Percentiles rank a stretch among this genome's conserved stretches.
These are phyloP conservation scores for Pterula multifida DNA, from an alignment of 1,284 basidiomycete species.

Conservation along the genomic window DNA sequence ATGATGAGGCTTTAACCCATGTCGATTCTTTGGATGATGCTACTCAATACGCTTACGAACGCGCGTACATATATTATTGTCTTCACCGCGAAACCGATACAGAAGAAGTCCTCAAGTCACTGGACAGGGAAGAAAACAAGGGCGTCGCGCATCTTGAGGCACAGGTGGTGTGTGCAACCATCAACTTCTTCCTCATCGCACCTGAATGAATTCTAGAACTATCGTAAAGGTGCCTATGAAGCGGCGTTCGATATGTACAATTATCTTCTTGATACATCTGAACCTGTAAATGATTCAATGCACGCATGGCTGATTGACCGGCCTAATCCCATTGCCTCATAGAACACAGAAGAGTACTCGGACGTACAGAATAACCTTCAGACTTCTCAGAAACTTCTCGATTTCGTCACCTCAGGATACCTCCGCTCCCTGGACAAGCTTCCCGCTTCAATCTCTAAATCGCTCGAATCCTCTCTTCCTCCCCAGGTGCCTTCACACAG, in stretches of 20 bases:
- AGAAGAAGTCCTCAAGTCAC: slow-evolving; percentile 32
- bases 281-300: slow-evolving; percentile 39
- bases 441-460: slow-evolving; percentile 32
- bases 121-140: slow-evolving; percentile 42
- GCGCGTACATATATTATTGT: slow-evolving; percentile 73
- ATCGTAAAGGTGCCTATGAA: slow-evolving; percentile 68
- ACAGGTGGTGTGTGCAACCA: slow-evolving; percentile 54
- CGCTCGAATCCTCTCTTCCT: slow-evolving; percentile 51
- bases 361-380: slow-evolving; percentile 77
- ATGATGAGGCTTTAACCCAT: slow-evolving; percentile 42
- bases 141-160: slow-evolving; percentile 74
- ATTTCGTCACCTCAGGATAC: slow-evolving; percentile 67
- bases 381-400: slow-evolving; percentile 67
- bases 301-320: not conserved
- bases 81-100: slow-evolving; percentile 65
- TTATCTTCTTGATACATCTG: slow-evolving; percentile 61
- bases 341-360: slow-evolving; percentile 79
- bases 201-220: slow-evolving; percentile 33
- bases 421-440: slow-evolving; percentile 48
- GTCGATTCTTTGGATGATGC: slow-evolving; percentile 24
- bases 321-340: slow-evolving; percentile 1
- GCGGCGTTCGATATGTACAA: slow-evolving; percentile 66
- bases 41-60: slow-evolving; percentile 46
- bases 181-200: slow-evolving; percentile 1
- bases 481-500: slow-evolving; percentile 26